Base-by-base conservation (phyloP, 2,329 filamentous ascomycete species). In the Neofusicoccum ribis region DNA sequence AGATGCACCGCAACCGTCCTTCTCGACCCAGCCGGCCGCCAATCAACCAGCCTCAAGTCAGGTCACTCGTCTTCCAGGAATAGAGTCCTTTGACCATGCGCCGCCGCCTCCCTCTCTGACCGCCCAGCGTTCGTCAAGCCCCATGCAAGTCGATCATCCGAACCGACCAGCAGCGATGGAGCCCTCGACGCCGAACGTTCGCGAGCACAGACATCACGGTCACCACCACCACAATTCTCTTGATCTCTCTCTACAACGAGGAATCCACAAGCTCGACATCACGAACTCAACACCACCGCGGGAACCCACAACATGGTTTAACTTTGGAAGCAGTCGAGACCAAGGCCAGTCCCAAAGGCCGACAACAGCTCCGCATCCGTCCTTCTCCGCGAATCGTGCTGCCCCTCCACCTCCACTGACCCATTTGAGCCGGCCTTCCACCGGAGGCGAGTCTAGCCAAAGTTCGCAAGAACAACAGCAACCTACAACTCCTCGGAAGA, bases 1-100 rank as follows among this genome's bases (percentile, higher is more conserved):
- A 5, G 86, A 89, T 71, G 72, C 87, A 77, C 74, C 87, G 80
- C 78, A 86, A 79, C 74, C 87, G 74, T 72, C 86, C 72, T 78
- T 85, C 80, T 72, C 84, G 65, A 39, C 63, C 6, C 63, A 65
- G 12, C 63, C 54, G 5, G 63, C 63, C 37, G 63, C 63, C 43
- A 73, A 84, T 73, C 75, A 86, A 77, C 73, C 85, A 76, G 69
- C 87, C 78, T 76, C 82, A 76, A 72, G 78, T 59, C 88, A 89
- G 70, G 85, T 84, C 4, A 82, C 92, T 14, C 88, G 92, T 44
- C 84, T 97, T 14, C 93, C 93, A 0, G 93, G 93, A 14, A 97
- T 97, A 69, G 92, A 96, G 75, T 96, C 92, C 15, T 97, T 97
- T 71, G 92, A 94, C 72, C 89, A 91, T 64, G 82, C 91, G 27